phyloP scores from a whole-genome alignment of 2,329 filamentous ascomycete species.

The Calonectria pseudoreteaudii region DNA sequence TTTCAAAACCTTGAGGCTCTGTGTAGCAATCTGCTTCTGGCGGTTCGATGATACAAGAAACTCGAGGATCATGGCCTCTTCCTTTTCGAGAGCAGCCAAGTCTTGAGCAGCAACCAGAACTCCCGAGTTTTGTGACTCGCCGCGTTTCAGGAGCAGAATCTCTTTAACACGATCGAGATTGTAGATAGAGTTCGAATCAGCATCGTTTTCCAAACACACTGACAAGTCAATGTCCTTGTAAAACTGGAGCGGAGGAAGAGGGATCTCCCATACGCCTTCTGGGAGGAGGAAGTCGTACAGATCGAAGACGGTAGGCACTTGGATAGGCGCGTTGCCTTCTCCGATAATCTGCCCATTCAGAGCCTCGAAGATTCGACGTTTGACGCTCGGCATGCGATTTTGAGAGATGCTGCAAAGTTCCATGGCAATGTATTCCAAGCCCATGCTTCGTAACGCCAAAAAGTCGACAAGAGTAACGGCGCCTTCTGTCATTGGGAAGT shows the following conservation, averaged over 20 bases:
- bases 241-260: constrained; percentile 66
- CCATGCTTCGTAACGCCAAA: constrained; percentile 79
- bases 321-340: constrained; percentile 73
- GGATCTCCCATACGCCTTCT: constrained; percentile 61
- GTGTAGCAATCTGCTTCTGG: constrained; percentile 66
- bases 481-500: constrained; percentile 77
- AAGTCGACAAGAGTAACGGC: constrained; percentile 81
- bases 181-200: constrained; percentile 69
- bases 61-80: constrained; percentile 70
- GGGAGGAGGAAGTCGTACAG: constrained; percentile 86
- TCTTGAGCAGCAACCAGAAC: constrained; percentile 64
- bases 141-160: constrained; percentile 76
- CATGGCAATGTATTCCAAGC: constrained; percentile 86
- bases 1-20: constrained; percentile 76
- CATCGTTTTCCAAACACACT: constrained; percentile 71
- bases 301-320: constrained; percentile 85
- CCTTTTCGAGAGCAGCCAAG: constrained; percentile 62
- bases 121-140: constrained; percentile 66
- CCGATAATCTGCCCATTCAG: constrained; percentile 81
- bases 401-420: constrained; percentile 85
- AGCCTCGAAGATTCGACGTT: constrained; percentile 75
- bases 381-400: constrained; percentile 76
- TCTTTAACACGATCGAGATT: constrained; percentile 79
- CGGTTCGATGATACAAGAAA: constrained; percentile 75
- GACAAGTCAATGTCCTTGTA: constrained; percentile 77